Conservation (phyloP, 306 rosid species). For the Hippophae rhamnoides region DNA sequence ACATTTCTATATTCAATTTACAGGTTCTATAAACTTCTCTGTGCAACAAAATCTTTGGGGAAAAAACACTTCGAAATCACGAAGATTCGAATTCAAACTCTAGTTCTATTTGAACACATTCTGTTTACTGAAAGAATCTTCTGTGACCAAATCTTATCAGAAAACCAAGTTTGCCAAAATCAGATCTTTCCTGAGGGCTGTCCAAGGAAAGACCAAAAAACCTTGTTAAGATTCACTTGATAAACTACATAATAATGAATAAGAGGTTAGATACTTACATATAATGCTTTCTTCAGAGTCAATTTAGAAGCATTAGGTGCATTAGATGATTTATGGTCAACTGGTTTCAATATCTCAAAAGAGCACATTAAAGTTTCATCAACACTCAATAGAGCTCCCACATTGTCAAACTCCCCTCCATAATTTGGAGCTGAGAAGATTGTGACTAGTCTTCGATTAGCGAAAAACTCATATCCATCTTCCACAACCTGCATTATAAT, state of each 20-base stretch:
- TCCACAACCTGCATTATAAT: slow-evolving; percentile 60
- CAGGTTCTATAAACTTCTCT: slow-evolving; percentile 21
- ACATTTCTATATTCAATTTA: slow-evolving; percentile 30
- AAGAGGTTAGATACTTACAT: background rate
- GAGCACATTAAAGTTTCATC: slow-evolving; percentile 70
- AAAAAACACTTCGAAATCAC: slow-evolving; percentile 18
- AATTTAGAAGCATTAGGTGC: slow-evolving; percentile 28
- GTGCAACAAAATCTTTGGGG: slow-evolving; percentile 18
- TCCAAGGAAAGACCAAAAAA: slow-evolving; percentile 2
- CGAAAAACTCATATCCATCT: slow-evolving; percentile 81
- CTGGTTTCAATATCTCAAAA: slow-evolving; percentile 65
- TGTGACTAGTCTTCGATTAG: slow-evolving; percentile 62
- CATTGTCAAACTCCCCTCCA: slow-evolving; percentile 83
- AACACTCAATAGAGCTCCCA: slow-evolving; percentile 66
- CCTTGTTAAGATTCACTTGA: background rate
- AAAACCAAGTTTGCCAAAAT: slow-evolving; percentile 4
- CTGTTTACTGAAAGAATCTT: slow-evolving; percentile 27
- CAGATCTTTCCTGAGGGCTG: slow-evolving; percentile 59
- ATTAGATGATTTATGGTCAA: slow-evolving; percentile 27
- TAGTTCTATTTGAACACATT: slow-evolving; percentile 21
- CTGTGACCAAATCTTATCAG: no score
- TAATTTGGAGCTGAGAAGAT: slow-evolving; percentile 91
- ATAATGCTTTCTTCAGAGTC: slow-evolving; percentile 49
- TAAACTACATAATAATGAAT: background rate
- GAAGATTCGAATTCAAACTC: slow-evolving; percentile 24